Evolutionary conservation across 1,284 basidiomycete species (phyloP).

Genomic region (Xanthoconium separans): DNA sequence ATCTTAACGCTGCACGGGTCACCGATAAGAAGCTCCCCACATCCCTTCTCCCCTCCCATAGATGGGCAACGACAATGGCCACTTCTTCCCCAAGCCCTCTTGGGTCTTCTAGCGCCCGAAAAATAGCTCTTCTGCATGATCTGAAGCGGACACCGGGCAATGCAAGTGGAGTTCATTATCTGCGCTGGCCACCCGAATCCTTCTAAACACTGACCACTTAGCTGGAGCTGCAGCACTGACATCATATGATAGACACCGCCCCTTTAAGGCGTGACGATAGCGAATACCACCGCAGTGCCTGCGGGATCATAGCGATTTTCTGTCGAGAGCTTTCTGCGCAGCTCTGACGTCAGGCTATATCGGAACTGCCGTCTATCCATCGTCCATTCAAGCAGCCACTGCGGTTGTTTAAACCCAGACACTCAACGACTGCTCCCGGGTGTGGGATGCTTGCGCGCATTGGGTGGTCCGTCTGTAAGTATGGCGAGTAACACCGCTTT

Average conservation of each 20-base stretch:
- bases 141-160: conserved; percentile 9
- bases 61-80: not conserved
- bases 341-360: conserved; percentile 27
- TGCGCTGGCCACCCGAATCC: conserved; percentile 5
- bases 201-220: conserved; percentile 10
- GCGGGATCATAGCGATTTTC: conserved; percentile 12
- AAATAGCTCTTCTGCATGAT: conserved; percentile 7
- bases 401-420: not conserved
- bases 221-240: conserved; percentile 18
- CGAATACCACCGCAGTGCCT: conserved; percentile 1
- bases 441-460: not conserved
- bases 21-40: conserved; percentile 15
- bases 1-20: conserved; percentile 12
- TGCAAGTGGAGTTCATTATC: conserved; percentile 17
- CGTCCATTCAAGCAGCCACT: too few relatives aligned
- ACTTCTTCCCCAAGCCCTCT: conserved; percentile 11
- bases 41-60: conserved; percentile 6
- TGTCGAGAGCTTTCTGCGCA: conserved; percentile 21
- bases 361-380: not conserved
- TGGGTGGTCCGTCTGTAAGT: not conserved
- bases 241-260: conserved; percentile 28
- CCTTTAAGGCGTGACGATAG: conserved; percentile 14
- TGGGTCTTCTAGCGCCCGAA: conserved; percentile 16
- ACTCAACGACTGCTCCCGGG: not conserved
- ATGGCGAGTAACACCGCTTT: not conserved